Percentiles rank a stretch among this genome's conserved stretches.
Evolutionary conservation across 352 stramenopile genomes (phyloP).

Genomic region (Pythium dissotocum): DNA sequence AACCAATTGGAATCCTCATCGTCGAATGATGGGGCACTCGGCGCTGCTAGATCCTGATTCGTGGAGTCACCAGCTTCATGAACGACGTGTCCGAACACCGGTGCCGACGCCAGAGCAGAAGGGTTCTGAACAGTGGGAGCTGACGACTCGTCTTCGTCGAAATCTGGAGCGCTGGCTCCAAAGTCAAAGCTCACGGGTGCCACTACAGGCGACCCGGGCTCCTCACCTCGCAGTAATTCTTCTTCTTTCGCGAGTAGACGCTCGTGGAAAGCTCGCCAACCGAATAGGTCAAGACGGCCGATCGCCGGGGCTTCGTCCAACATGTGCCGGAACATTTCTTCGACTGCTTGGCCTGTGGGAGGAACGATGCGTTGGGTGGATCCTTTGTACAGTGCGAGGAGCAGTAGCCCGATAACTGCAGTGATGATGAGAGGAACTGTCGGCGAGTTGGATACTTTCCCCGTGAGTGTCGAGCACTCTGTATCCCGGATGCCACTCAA

Average conservation of each 20-base stretch:
- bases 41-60: no score
- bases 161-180: background rate
- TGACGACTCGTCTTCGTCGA: background rate
- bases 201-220: background rate
- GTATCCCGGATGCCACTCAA: background rate
- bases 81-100: background rate
- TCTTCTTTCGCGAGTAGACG: background rate
- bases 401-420: background rate
- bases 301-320: background rate
- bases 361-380: background rate
- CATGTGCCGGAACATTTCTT: background rate
- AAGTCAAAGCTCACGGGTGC: background rate
- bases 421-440: background rate
- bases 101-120: background rate
- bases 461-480: background rate
- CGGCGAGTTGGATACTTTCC: background rate
- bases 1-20: no score
- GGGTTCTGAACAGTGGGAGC: background rate
- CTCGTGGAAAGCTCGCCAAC: background rate
- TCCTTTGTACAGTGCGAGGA: background rate
- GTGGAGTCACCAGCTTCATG: no score
- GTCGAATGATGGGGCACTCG: no score
- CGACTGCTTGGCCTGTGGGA: background rate
- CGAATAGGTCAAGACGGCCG: background rate
- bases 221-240: background rate